Evolutionary conservation across 306 rosid genomes (phyloP).

Genomic region (Vicia faba): DNA sequence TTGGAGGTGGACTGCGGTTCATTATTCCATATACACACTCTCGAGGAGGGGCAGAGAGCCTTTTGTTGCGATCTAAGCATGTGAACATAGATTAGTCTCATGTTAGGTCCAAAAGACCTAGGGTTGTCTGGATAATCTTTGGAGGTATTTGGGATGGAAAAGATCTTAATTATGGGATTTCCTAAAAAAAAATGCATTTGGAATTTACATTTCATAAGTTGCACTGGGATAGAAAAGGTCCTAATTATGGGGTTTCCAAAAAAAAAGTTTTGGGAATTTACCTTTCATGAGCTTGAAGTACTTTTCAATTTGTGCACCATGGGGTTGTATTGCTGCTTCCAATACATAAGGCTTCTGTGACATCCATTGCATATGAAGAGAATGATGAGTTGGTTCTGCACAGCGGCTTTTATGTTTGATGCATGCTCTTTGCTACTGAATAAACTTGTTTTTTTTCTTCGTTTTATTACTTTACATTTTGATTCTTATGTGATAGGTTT

Average conservation of each 20-base stretch:
- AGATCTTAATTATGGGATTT: background rate
- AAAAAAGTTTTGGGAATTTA: constrained; percentile 15
- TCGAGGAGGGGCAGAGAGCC: background rate
- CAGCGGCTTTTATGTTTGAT: background rate
- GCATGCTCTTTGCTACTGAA: background rate
- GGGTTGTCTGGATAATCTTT: background rate
- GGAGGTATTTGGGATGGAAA: background rate
- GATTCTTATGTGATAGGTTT: constrained; percentile 54
- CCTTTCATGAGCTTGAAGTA: background rate
- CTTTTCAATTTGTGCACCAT: constrained; percentile 16
- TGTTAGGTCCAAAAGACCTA: constrained; percentile 1
- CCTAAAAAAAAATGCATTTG: background rate
- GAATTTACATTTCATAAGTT: background rate
- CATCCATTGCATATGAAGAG: background rate
- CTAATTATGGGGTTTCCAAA: background rate
- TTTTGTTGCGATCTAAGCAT: background rate
- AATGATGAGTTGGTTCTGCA: background rate
- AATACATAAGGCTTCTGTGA: constrained; percentile 11
- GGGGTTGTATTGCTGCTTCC: constrained; percentile 1
- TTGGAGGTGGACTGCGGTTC: background rate
- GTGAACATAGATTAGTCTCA: background rate
- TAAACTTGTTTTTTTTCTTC: background rate
- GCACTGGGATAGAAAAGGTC: background rate
- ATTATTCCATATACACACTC: background rate
- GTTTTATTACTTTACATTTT: constrained; percentile 26